These are phyloP conservation scores for Trichoderma afroharzianum DNA, from an alignment of 2,329 filamentous ascomycete genomes.

Conservation along the genomic window DNA sequence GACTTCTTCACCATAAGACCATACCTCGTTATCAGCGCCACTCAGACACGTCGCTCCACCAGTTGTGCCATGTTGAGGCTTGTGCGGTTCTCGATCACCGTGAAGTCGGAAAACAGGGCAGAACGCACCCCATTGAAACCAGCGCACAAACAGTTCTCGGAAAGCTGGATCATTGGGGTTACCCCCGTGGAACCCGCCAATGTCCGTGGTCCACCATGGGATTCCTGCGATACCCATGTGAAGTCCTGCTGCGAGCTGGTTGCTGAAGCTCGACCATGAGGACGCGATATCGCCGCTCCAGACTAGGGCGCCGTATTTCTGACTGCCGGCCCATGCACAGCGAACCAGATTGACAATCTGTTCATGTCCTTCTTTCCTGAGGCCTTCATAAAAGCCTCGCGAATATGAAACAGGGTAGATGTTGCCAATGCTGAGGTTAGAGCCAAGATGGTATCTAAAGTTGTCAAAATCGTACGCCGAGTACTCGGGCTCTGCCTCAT, in stretches of 20 bases:
- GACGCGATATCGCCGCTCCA: constrained; percentile 67
- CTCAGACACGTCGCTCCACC: not conserved
- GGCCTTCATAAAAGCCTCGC: not conserved
- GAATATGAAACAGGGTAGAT: not conserved
- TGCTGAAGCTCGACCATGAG: constrained; percentile 49
- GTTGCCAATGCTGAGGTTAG: not conserved
- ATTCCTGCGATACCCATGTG: not conserved
- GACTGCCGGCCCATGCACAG: constrained; percentile 51
- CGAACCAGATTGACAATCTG: constrained; percentile 32
- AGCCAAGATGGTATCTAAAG: not conserved
- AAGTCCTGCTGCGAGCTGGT: not conserved
- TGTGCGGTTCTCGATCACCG: not conserved
- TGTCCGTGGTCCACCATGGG: not conserved
- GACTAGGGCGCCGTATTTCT: constrained; percentile 62
- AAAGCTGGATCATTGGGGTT: not conserved
- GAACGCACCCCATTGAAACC: not conserved
- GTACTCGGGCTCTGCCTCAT: not conserved
- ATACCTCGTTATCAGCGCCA: not conserved
- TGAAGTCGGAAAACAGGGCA: not conserved
- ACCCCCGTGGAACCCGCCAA: not conserved
- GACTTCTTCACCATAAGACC: not conserved
- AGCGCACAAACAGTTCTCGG: not conserved
- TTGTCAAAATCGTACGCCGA: not conserved
- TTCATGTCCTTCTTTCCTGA: not conserved
- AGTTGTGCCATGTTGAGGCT: not conserved